Base-by-base conservation (phyloP, 768 basidiomycete species). In the Piloderma croceum region DNA sequence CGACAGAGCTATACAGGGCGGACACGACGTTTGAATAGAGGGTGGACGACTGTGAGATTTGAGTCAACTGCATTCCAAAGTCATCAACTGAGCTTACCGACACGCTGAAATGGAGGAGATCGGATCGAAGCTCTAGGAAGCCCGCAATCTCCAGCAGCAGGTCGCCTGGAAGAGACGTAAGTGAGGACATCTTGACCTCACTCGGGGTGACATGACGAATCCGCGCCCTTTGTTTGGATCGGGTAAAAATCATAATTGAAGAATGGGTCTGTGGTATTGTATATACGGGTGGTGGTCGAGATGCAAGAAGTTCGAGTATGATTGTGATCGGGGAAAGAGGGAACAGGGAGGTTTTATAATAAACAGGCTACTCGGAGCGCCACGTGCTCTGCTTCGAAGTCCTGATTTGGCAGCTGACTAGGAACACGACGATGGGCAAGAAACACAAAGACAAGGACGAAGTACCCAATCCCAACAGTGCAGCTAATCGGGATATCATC, bases 401-500 rank as follows among this genome's bases (percentile, higher is more conserved):
- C n/a, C n/a, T n/a, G n/a, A n/a, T n/a, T n/a, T n/a, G n/a, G n/a
- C n/a, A n/a, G n/a, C n/a, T n/a, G n/a, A n/a, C n/a, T n/a, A n/a
- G n/a, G n/a, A n/a, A n/a, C n/a, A n/a, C 36, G 19, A 40, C 20
- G 34, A 88, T 89, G 87, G 84, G 64, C 15, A 89, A 86, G 64
- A 83, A 81, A 47, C 57, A 54, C 50, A 62, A 64, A 44, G n/a
- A n/a, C n/a, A 79, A 74, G 53, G 74, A 75, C 41, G 73, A 76
- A 13, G 61, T 52, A 7, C 80, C 80, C 5, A 83, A 74, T 43
- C 67, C 77, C 2, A 72, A 67, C 57, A 73, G 61, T 44, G 69
- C 83, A 23, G 51, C 69, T 9, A 87, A 89, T 57, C 68, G 78
- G 21, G 90, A 91, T 53, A 76, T 85, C 34, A 71, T 89, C 17